phyloP scores from a whole-genome alignment of 208 protist species.

The Leishmania amazonensis region DNA sequence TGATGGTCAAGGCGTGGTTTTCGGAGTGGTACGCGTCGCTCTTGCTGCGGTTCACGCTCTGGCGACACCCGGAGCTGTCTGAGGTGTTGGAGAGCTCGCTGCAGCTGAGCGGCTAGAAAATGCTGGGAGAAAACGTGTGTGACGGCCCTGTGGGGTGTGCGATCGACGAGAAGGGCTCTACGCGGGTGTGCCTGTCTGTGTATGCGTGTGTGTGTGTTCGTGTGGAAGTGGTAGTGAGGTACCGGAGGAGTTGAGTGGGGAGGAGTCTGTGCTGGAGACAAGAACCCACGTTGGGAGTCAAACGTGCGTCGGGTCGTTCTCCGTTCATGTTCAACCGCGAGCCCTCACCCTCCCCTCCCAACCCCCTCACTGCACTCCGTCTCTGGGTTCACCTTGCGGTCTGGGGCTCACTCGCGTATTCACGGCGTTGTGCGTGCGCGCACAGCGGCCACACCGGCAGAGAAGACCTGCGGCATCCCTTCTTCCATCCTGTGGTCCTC shows the following conservation, averaged over 20 bases:
- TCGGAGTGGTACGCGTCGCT: conserved; percentile 56
- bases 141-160: not conserved
- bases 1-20: conserved; percentile 62
- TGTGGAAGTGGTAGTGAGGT: no score
- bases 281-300: not conserved
- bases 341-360: no score
- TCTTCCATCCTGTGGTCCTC: not conserved
- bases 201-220: no score
- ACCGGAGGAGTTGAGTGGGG: not conserved
- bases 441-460: not conserved
- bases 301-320: not conserved
- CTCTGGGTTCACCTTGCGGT: not conserved
- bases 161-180: no score
- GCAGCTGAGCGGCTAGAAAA: conserved; percentile 48
- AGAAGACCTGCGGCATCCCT: not conserved
- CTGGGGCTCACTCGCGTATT: not conserved
- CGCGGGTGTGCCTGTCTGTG: not conserved
- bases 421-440: not conserved
- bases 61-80: conserved; percentile 62
- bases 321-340: not conserved
- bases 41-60: conserved; percentile 54
- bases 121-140: not conserved
- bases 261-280: not conserved
- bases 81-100: conserved; percentile 47
- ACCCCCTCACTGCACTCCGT: not conserved